Evolutionary conservation across 2,329 filamentous ascomycete genomes (phyloP).

Genomic region (Sporothrix sp.): DNA sequence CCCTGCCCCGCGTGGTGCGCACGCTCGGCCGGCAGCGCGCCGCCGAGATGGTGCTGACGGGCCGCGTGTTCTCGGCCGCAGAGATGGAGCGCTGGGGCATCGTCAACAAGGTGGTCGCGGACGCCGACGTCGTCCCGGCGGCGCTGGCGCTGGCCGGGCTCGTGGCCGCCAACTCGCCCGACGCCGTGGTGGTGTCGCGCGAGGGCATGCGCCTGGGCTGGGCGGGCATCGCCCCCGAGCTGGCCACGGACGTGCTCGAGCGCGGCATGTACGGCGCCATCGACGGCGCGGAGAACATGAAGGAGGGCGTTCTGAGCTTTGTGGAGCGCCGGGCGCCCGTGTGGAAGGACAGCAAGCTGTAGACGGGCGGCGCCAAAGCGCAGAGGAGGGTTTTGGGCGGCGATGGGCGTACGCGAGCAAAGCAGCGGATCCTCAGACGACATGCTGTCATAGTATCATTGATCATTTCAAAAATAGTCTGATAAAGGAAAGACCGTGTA

Average conservation of each 20-base stretch:
- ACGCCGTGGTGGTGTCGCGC: slow-evolving; percentile 63
- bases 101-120: slow-evolving; percentile 53
- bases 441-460: too few relatives aligned
- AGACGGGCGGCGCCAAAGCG: slow-evolving; percentile 14
- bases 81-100: slow-evolving; percentile 58
- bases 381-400: too few relatives aligned
- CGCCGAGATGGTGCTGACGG: slow-evolving; percentile 60
- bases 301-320: slow-evolving; percentile 65
- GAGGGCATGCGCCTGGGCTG: slow-evolving; percentile 63
- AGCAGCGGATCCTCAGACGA: too few relatives aligned
- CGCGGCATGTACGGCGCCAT: slow-evolving; percentile 51
- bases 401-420: too few relatives aligned
- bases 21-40: slow-evolving; percentile 60
- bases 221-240: slow-evolving; percentile 57
- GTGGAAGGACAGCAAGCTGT: slow-evolving; percentile 57
- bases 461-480: too few relatives aligned
- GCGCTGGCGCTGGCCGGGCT: slow-evolving; percentile 52
- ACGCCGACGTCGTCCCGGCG: slow-evolving; percentile 37
- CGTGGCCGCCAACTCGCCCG: slow-evolving; percentile 60
- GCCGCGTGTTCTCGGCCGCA: slow-evolving; percentile 46
- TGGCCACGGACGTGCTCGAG: slow-evolving; percentile 47
- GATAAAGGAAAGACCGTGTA: too few relatives aligned
- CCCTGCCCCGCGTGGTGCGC: slow-evolving; percentile 54
- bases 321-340: slow-evolving; percentile 62
- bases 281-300: slow-evolving; percentile 60